Conservation (phyloP, 164 flowering plant species). For the Aristolochia fimbriata region DNA sequence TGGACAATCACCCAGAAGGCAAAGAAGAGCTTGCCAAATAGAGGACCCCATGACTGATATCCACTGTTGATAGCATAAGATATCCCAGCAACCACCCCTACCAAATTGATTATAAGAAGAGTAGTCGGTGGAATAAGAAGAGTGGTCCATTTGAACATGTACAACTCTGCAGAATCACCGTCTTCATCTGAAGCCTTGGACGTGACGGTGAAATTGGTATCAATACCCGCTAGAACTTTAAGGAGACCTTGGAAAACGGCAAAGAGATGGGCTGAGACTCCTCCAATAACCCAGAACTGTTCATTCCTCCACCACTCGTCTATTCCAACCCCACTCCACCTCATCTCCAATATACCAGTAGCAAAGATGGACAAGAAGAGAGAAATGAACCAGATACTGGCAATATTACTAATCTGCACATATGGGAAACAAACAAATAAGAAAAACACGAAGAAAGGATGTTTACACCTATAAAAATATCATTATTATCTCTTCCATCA, state of each 20-base stretch:
- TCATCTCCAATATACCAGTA: conserved; percentile 26
- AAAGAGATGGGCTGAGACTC: conserved; percentile 28
- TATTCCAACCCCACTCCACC: conserved; percentile 31
- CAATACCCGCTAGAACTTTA: conserved; percentile 25
- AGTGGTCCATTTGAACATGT: conserved; percentile 28
- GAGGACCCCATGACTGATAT: conserved; percentile 28
- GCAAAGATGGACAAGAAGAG: conserved; percentile 26
- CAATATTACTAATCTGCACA: conserved; percentile 23
- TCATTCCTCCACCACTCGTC: conserved; percentile 34
- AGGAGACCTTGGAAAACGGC: conserved; percentile 27
- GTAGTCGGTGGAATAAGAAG: conserved; percentile 27
- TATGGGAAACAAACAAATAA: background rate
- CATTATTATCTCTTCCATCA: background rate
- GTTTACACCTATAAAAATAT: too few species aligned
- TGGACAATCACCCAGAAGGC: conserved; percentile 32
- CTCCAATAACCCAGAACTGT: conserved; percentile 33
- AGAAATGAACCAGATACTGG: conserved; percentile 22
- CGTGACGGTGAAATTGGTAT: conserved; percentile 31
- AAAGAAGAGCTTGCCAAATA: conserved; percentile 27
- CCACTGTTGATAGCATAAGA: conserved; percentile 26
- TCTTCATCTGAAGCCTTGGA: conserved; percentile 28
- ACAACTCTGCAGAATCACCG: conserved; percentile 21
- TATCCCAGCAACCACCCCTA: conserved; percentile 24
- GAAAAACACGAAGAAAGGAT: background rate
- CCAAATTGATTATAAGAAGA: conserved; percentile 22